These are phyloP conservation scores for Ophiostoma ips DNA, from an alignment of 2,329 filamentous ascomycete genomes.

Conservation along the genomic window DNA sequence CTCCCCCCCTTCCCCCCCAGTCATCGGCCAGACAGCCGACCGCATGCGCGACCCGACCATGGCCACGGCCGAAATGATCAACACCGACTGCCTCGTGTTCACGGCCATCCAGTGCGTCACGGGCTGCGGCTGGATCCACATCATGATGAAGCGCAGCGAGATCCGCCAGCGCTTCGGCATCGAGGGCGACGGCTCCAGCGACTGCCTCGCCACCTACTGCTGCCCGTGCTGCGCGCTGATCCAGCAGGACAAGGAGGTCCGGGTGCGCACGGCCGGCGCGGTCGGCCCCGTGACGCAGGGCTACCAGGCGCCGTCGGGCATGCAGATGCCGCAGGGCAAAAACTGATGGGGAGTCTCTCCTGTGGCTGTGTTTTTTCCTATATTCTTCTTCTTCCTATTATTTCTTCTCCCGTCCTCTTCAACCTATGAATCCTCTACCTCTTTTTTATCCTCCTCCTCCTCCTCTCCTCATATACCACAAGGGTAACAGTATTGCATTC, in stretches of 20 bases:
- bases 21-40: slow-evolving; percentile 30
- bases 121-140: slow-evolving; percentile 31
- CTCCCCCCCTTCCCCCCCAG: no score
- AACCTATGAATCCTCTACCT: no score
- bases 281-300: slow-evolving; percentile 16
- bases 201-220: slow-evolving; percentile 40
- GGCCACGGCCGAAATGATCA: slow-evolving; percentile 24
- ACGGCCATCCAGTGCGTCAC: slow-evolving; percentile 25
- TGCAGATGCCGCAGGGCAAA: slow-evolving; percentile 18
- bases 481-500: no score
- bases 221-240: slow-evolving; percentile 43
- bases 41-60: slow-evolving; percentile 31
- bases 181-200: slow-evolving; percentile 29
- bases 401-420: no score
- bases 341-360: background rate
- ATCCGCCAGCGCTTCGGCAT: slow-evolving; percentile 41
- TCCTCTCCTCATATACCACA: no score
- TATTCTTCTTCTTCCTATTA: no score
- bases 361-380: no score
- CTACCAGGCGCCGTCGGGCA: slow-evolving; percentile 20
- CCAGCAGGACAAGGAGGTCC: slow-evolving; percentile 44
- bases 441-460: no score
- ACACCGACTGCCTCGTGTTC: slow-evolving; percentile 30
- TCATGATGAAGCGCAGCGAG: slow-evolving; percentile 38
- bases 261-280: slow-evolving; percentile 14